Base-by-base conservation (phyloP, 1,284 basidiomycete species). In the Meripilus lineatus region DNA sequence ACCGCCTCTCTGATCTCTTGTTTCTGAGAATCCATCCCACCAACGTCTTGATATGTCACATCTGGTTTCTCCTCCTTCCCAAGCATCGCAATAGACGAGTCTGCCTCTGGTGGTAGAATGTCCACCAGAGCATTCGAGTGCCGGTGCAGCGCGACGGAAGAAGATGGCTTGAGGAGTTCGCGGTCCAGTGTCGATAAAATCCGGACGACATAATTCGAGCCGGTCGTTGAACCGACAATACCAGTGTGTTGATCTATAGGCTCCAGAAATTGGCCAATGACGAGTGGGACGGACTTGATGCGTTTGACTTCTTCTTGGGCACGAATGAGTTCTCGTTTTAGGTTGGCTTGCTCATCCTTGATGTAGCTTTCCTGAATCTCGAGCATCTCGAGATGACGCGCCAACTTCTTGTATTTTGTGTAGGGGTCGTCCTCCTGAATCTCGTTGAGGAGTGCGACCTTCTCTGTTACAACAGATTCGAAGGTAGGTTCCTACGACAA, bases 301-400 rank as follows among this genome's bases (percentile, higher is more conserved):
- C 96, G 88, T 71, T 98, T 98, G 57, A 99, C 96, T 71, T 99
- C 96, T 67, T 99, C 96, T 61, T 99, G 95, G 1, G 96, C 96
- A 48, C 96, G 89, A 52, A 99, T 89, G 47, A 99, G 85, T 69
- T 99, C 96, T 47, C 95, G 85, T 65, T 98, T 96, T 47, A 99
- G 79, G 64, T 98, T 99, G 21, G 91, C 89, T 61, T 98, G 95
- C 67, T 99, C 96, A 58, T 99, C 96, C 62, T 99, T 97, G 67
- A 99, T 97, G 64, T 99, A 99, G 65, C 90, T 89, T 67, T 96
- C 93, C 65, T 95, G 94, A 37, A 96, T 88, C 46, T 93, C 88
- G 18, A 97, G 81, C 70, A 96, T 91, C 62, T 96, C 93, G 39
- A 94, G 75, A 62, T 97, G 93, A 37, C 91, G 84, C 45, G 89